Evolutionary conservation across 345 rosid species (phyloP).

Genomic region (Eucalyptus marginata): DNA sequence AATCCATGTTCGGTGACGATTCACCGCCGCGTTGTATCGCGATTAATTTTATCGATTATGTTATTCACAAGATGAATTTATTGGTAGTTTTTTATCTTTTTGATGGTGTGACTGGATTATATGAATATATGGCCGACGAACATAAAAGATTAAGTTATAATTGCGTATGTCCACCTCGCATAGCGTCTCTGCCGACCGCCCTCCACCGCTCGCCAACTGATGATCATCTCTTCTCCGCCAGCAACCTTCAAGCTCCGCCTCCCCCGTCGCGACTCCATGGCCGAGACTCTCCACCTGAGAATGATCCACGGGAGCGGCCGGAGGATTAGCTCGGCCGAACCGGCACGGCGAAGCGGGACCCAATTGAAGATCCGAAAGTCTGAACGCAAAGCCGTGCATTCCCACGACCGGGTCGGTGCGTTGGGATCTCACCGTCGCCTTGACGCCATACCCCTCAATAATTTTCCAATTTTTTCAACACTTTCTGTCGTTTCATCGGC

Average conservation of each 20-base stretch:
- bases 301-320: background rate
- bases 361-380: background rate
- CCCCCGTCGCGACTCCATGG: background rate
- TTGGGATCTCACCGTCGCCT: background rate
- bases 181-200: background rate
- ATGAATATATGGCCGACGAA: background rate
- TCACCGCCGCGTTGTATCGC: background rate
- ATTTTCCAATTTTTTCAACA: background rate
- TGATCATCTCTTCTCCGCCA: background rate
- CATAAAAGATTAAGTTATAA: too few relatives aligned
- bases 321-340: background rate
- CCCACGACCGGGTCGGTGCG: background rate
- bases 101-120: background rate
- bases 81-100: fast-evolving
- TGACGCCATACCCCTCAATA: background rate
- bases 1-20: background rate
- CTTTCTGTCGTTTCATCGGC: background rate
- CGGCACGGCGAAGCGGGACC: background rate
- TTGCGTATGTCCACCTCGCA: background rate
- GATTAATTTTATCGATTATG: fast-evolving
- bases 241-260: background rate
- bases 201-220: background rate
- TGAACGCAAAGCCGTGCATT: background rate
- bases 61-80: background rate
- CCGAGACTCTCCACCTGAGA: background rate